Evolutionary conservation across 148 eudicot species (phyloP).

Genomic region (Gaultheria prostrata): DNA sequence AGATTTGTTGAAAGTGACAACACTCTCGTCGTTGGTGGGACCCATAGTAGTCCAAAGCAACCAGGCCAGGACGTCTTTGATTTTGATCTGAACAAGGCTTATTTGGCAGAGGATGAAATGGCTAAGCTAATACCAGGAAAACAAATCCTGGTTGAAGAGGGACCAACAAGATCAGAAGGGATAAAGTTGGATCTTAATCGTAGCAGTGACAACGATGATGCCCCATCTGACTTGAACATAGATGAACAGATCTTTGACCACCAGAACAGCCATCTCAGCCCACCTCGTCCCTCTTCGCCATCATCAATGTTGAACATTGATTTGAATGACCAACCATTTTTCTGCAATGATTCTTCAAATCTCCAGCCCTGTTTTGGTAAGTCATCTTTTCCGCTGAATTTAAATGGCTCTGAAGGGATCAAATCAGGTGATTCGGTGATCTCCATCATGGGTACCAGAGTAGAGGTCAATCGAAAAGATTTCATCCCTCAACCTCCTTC

Average conservation of each 20-base stretch:
- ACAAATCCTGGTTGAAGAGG: slow-evolving; percentile 31
- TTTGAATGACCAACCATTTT: slow-evolving; percentile 66
- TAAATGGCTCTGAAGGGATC: slow-evolving; percentile 29
- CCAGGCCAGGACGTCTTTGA: slow-evolving; percentile 45
- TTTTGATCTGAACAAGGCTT: slow-evolving; percentile 76
- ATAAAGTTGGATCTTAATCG: slow-evolving; percentile 68
- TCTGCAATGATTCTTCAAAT: slow-evolving; percentile 38
- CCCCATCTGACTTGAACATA: slow-evolving; percentile 42
- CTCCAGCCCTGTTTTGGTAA: slow-evolving; percentile 30
- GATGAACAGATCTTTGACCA: slow-evolving; percentile 29
- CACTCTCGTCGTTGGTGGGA: slow-evolving; percentile 34
- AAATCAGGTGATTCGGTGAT: slow-evolving; percentile 47
- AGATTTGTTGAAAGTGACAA: slow-evolving; percentile 49
- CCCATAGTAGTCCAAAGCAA: slow-evolving; percentile 50
- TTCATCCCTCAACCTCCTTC: slow-evolving; percentile 29
- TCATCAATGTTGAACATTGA: slow-evolving; percentile 63
- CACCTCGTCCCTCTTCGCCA: slow-evolving; percentile 63
- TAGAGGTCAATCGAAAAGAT: slow-evolving; percentile 53
- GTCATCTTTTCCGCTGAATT: slow-evolving; percentile 37
- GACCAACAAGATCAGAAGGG: slow-evolving; percentile 45
- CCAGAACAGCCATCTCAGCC: slow-evolving; percentile 33
- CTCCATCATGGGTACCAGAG: slow-evolving; percentile 68
- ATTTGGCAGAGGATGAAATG: slow-evolving; percentile 41
- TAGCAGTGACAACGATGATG: slow-evolving; percentile 54
- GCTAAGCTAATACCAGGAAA: slow-evolving; percentile 27